Conservation (phyloP, 2,329 filamentous ascomycete species). For the Gyromitra esculenta region DNA sequence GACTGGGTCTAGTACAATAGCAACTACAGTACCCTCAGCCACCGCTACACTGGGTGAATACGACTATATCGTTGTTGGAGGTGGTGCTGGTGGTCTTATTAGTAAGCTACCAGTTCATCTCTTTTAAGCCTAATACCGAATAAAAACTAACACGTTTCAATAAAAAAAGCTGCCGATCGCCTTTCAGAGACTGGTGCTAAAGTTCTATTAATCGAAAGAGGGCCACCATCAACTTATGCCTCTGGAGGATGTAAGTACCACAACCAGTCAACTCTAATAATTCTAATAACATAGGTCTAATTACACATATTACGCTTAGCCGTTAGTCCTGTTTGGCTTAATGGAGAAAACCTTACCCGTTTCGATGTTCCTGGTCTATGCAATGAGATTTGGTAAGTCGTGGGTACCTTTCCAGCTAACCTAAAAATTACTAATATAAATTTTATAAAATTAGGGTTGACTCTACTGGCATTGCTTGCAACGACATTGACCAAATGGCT, state of each 20-base stretch:
- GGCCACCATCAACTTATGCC: slow-evolving; percentile 69
- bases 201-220: slow-evolving; percentile 62
- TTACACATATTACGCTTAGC: slow-evolving; percentile 57
- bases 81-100: slow-evolving; percentile 70
- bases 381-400: slow-evolving; percentile 71
- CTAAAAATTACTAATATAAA: not conserved
- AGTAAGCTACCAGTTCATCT: slow-evolving; percentile 7
- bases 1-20: slow-evolving; percentile 5
- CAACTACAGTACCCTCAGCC: slow-evolving; percentile 55
- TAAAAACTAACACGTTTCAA: not conserved
- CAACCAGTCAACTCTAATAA: slow-evolving; percentile 7
- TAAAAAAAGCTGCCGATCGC: slow-evolving; percentile 62
- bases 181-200: slow-evolving; percentile 65
- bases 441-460: slow-evolving; percentile 60
- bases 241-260: slow-evolving; percentile 66
- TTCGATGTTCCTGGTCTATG: slow-evolving; percentile 77
- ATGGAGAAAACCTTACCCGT: slow-evolving; percentile 72
- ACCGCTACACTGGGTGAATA: slow-evolving; percentile 61
- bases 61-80: slow-evolving; percentile 73
- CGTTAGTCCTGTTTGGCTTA: slow-evolving; percentile 70
- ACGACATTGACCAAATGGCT: slow-evolving; percentile 76
- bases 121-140: not conserved
- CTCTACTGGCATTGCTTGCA: slow-evolving; percentile 71
- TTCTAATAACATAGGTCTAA: not conserved
- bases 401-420: not conserved